Evolutionary conservation across 169 alveolate genomes (phyloP).

Genomic region (Cryptosporidium tyzzeri): DNA sequence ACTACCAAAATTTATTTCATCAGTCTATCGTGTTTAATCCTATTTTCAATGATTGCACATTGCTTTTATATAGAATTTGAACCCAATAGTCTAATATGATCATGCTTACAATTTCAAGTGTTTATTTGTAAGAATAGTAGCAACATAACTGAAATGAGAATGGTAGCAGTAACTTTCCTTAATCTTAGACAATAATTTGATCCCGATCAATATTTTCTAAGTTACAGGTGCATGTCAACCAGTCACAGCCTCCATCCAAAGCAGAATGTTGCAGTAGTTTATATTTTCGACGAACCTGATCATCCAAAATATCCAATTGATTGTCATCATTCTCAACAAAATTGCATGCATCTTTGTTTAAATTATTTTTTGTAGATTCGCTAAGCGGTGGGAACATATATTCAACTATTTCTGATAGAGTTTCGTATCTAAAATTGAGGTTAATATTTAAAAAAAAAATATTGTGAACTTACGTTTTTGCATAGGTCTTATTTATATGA

Average conservation of each 20-base stretch:
- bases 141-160: conserved; percentile 12
- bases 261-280: conserved; percentile 64
- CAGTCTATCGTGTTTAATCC: conserved; percentile 60
- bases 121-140: conserved; percentile 18
- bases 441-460: background rate
- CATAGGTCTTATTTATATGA: conserved; percentile 87
- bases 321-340: conserved; percentile 55
- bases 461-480: conserved; percentile 84
- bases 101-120: background rate
- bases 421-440: conserved; percentile 78
- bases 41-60: conserved; percentile 3
- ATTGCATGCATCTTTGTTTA: conserved; percentile 15
- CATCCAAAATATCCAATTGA: conserved; percentile 65
- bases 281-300: conserved; percentile 76
- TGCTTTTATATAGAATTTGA: conserved; percentile 15
- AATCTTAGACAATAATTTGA: conserved; percentile 45
- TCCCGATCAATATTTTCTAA: conserved; percentile 26
- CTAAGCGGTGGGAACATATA: conserved; percentile 81
- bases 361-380: conserved; percentile 23
- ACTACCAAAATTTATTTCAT: conserved; percentile 31
- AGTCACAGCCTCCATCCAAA: conserved; percentile 29
- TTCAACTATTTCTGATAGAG: conserved; percentile 82
- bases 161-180: background rate
- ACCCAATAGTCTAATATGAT: conserved; percentile 36
- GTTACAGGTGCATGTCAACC: conserved; percentile 57